Base-by-base conservation (phyloP, 2,329 filamentous ascomycete species). In the Akanthomyces lecanii region DNA sequence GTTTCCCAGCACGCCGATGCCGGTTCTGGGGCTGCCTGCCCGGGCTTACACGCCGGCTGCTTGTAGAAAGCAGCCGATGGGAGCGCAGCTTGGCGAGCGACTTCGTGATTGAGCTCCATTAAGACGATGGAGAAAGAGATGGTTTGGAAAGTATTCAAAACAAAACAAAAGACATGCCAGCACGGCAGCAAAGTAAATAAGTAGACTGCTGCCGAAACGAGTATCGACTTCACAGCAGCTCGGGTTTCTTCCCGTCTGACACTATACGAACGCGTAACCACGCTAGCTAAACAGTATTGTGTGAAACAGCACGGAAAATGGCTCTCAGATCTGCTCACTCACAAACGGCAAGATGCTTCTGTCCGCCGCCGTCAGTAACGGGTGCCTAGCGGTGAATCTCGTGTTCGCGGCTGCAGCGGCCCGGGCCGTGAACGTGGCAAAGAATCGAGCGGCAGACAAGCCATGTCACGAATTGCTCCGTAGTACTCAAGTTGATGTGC, bases 61-160 rank as follows among this genome's bases (percentile, higher is more conserved):
- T 11, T 23, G 23, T 70, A 72, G 61, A 81, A 85, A 64, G 78
- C 83, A 21, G 83, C 84, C 23, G 84, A 86, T 36, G 84, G 82
- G 69, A 86, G 84, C 63, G 85, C 78, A 63, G 84, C 80, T 71
- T 83, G 78, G 70, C 82, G 79, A 61, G 86, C 82, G 28, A 80
- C 76, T 63, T 77, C 72, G 62, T 79, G 76, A 66, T 76, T 83
- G 60, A 86, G 74, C 62, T 86, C 82, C 84, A 86, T 86, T 30
- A 16, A 4, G 50, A 6, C 21, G 25, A 12, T 12, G 16, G 14
- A 16, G 16, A 8, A 16, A 10, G 21, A 33, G 25, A 28, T 33
- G 21, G 16, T 16, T 25, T 14, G 4, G 10, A 50, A 11, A 28
- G 23, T 5, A 7, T 5, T 51, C 6, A 33, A 18, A 11, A 16